A percentile compares a stretch with the other conserved stretches of the same genome.
phyloP scores from a whole-genome alignment of 805 yeast genomes.

The Zygosaccharomyces bailii region DNA sequence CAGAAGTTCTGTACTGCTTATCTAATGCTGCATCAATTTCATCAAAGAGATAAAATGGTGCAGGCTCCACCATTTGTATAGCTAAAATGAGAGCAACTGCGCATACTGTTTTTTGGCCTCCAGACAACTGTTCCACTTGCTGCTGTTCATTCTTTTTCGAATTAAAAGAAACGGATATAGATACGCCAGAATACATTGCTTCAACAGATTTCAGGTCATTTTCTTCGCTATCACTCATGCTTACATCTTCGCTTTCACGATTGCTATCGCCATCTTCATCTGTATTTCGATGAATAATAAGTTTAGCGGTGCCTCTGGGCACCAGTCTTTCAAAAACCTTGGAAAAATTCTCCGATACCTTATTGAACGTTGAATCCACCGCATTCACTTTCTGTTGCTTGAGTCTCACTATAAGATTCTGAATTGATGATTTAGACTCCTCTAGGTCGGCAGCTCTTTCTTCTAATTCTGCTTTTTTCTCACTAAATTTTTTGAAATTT shows the following conservation, averaged over 20 bases:
- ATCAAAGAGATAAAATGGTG: slow-evolving; percentile 93
- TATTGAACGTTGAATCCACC: slow-evolving; percentile 69
- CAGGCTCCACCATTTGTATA: slow-evolving; percentile 92
- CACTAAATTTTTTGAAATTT: slow-evolving; percentile 68
- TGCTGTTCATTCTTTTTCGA: slow-evolving; percentile 82
- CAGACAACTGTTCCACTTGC: slow-evolving; percentile 85
- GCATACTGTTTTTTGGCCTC: slow-evolving; percentile 96
- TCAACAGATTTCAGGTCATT: slow-evolving; percentile 17
- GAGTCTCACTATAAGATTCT: slow-evolving; percentile 61
- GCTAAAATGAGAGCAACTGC: slow-evolving; percentile 93
- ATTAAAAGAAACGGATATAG: slow-evolving; percentile 86
- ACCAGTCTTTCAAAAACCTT: slow-evolving; percentile 77
- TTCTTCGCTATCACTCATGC: slow-evolving; percentile 14
- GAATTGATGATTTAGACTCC: slow-evolving; percentile 67
- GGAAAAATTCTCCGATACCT: slow-evolving; percentile 69
- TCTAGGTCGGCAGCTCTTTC: slow-evolving; percentile 66
- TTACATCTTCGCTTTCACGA: slow-evolving; percentile 25
- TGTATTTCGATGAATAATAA: slow-evolving; percentile 55
- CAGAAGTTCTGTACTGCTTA: slow-evolving; percentile 84
- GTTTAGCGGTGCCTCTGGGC: slow-evolving; percentile 74
- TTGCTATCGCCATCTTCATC: slow-evolving; percentile 23
- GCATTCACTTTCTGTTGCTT: slow-evolving; percentile 81
- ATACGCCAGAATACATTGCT: slow-evolving; percentile 66
- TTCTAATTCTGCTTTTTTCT: slow-evolving; percentile 64
- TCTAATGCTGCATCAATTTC: slow-evolving; percentile 96